A percentile compares a stretch with the other conserved stretches of the same genome.
Evolutionary conservation across 2,329 filamentous ascomycete species (phyloP).

Genomic region (Alternaria ventricosa): DNA sequence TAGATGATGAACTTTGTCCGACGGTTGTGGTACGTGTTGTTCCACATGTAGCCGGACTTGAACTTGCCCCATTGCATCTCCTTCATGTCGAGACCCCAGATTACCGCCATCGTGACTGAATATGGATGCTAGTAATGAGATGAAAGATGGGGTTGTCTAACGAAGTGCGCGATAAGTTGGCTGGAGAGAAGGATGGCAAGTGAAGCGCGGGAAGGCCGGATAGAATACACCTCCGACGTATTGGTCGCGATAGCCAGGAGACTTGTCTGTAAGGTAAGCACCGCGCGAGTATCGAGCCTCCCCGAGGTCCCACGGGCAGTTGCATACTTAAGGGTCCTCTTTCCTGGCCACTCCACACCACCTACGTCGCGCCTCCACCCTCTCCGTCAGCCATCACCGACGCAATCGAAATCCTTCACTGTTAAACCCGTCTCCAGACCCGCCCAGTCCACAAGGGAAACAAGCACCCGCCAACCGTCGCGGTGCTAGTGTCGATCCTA

Average conservation of each 20-base stretch:
- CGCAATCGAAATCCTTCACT: neutral
- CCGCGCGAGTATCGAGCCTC: neutral
- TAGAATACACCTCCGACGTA: neutral
- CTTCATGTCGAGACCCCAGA: slow-evolving; percentile 64
- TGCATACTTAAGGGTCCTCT: neutral
- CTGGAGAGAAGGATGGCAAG: neutral
- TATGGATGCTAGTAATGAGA: neutral
- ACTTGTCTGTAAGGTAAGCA: neutral
- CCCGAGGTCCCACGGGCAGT: neutral
- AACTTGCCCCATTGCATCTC: slow-evolving; percentile 67
- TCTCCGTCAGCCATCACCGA: neutral
- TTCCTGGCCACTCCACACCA: neutral
- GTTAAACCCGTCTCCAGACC: neutral
- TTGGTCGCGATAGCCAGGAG: neutral
- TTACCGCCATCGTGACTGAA: slow-evolving; percentile 48
- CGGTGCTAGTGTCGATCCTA: neutral
- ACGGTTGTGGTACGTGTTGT: slow-evolving; percentile 61
- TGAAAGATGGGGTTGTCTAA: neutral
- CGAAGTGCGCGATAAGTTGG: neutral
- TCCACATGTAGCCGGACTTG: slow-evolving; percentile 65
- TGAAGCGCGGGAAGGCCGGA: neutral
- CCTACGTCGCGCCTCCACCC: neutral
- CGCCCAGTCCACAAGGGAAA: neutral
- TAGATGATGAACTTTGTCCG: slow-evolving; percentile 67
- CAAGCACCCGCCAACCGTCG: slow-evolving; percentile 8